A percentile compares a stretch with the other conserved stretches of the same genome.
Conservation (phyloP, 257 asterid genomes). For the Solanum ahanhuiri region DNA sequence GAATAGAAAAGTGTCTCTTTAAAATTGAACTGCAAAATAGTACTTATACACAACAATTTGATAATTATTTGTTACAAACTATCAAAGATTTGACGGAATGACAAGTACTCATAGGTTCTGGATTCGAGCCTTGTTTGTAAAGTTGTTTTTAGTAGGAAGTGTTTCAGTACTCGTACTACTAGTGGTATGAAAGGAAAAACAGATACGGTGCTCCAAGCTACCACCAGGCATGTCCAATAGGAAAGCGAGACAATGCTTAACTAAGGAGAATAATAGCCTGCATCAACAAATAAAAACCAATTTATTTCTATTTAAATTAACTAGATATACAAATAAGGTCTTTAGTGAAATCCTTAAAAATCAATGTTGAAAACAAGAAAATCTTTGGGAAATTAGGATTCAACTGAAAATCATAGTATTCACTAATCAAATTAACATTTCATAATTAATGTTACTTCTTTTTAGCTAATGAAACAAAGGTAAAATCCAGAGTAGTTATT, state of each 20-base stretch:
- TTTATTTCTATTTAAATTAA: neutral
- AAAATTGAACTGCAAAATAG: too few species aligned
- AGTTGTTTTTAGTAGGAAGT: rapidly evolving
- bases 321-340: too few species aligned
- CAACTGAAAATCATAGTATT: too few species aligned
- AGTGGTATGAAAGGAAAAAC: neutral
- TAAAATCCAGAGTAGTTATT: too few species aligned
- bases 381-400: too few species aligned
- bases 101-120: neutral
- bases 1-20: neutral
- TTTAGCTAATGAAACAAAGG: too few species aligned
- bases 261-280: neutral
- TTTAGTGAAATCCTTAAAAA: neutral
- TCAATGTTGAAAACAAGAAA: neutral
- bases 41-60: too few species aligned
- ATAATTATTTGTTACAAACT: too few species aligned
- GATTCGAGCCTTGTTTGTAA: neutral
- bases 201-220: neutral
- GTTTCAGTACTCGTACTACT: neutral
- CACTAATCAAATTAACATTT: too few species aligned
- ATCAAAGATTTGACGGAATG: too few species aligned
- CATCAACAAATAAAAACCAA: neutral
- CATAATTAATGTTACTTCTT: too few species aligned
- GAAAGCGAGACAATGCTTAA: neutral
- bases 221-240: neutral